Conservation (phyloP, 2,329 filamentous ascomycete species). For the Hypoxylon rubiginosum region DNA sequence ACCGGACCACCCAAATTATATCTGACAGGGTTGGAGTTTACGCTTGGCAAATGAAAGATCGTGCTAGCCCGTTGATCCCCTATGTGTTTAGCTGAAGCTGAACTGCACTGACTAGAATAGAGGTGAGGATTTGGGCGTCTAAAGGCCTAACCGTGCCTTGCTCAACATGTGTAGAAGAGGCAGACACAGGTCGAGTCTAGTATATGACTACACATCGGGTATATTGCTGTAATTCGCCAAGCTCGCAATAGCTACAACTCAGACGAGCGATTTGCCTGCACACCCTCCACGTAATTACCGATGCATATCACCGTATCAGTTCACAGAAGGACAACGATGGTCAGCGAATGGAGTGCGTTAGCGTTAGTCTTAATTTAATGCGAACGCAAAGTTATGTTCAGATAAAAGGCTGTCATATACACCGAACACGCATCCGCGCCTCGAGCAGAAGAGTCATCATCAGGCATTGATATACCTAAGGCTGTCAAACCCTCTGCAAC, state of each 20-base stretch:
- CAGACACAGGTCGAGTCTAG: slow-evolving; percentile 14
- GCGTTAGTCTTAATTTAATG: slow-evolving; percentile 11
- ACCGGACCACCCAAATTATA: slow-evolving; percentile 8
- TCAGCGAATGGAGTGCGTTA: slow-evolving; percentile 17
- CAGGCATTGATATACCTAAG: slow-evolving; percentile 5
- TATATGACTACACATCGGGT: slow-evolving; percentile 15
- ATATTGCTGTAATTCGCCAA: slow-evolving; percentile 18
- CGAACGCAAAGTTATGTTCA: slow-evolving; percentile 28
- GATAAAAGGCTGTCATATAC: slow-evolving; percentile 30
- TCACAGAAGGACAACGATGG: not conserved
- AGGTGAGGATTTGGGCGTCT: slow-evolving; percentile 6
- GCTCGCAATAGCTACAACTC: not conserved
- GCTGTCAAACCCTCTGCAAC: slow-evolving; percentile 6
- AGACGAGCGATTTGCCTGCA: slow-evolving; percentile 5
- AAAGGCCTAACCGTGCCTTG: slow-evolving; percentile 4
- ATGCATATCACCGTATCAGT: slow-evolving; percentile 12
- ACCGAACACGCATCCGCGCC: slow-evolving; percentile 25
- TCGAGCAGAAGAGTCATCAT: slow-evolving; percentile 9
- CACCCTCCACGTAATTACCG: slow-evolving; percentile 13
- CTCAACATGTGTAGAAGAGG: slow-evolving; percentile 14
- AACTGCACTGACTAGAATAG: slow-evolving; percentile 16
- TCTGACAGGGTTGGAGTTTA: slow-evolving; percentile 4
- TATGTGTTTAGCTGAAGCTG: slow-evolving; percentile 27
- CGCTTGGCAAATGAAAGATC: not conserved
- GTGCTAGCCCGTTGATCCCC: not conserved